Conservation (phyloP, 768 basidiomycete genomes). For the Xerocomus brunneocitrinus region DNA sequence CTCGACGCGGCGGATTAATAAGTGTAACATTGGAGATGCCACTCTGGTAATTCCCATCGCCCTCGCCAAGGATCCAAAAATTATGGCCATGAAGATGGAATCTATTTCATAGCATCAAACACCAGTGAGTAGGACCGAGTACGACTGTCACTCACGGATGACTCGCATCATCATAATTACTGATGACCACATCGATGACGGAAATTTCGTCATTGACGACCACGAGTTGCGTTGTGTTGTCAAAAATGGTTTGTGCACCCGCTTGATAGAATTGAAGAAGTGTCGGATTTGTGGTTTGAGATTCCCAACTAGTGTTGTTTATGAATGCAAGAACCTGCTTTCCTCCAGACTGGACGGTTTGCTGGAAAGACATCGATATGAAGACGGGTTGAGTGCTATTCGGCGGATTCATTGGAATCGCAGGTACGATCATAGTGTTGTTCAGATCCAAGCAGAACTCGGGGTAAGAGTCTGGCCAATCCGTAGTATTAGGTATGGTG, state of each 20-base stretch:
- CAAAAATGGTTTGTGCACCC: constrained; percentile 24
- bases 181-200: constrained; percentile 24
- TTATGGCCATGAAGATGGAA: constrained; percentile 39
- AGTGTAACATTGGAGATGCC: constrained; percentile 27
- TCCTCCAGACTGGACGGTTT: constrained; percentile 25
- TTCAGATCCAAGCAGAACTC: constrained; percentile 24
- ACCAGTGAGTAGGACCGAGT: not conserved
- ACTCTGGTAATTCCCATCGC: constrained; percentile 31
- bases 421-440: constrained; percentile 28
- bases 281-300: constrained; percentile 25
- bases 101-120: constrained; percentile 8
- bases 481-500: constrained; percentile 21
- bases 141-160: constrained; percentile 23
- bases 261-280: constrained; percentile 23
- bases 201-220: constrained; percentile 24
- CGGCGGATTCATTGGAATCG: constrained; percentile 23
- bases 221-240: constrained; percentile 22
- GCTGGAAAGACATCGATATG: constrained; percentile 24
- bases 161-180: constrained; percentile 27
- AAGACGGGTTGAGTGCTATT: constrained; percentile 20
- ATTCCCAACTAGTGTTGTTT: constrained; percentile 27
- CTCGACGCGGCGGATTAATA: constrained; percentile 37
- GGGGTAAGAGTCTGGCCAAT: constrained; percentile 27
- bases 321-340: constrained; percentile 23
- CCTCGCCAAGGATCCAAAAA: constrained; percentile 35